Base-by-base conservation (phyloP, 768 basidiomycete genomes). In the Rhodotorula sphaerocarpa region DNA sequence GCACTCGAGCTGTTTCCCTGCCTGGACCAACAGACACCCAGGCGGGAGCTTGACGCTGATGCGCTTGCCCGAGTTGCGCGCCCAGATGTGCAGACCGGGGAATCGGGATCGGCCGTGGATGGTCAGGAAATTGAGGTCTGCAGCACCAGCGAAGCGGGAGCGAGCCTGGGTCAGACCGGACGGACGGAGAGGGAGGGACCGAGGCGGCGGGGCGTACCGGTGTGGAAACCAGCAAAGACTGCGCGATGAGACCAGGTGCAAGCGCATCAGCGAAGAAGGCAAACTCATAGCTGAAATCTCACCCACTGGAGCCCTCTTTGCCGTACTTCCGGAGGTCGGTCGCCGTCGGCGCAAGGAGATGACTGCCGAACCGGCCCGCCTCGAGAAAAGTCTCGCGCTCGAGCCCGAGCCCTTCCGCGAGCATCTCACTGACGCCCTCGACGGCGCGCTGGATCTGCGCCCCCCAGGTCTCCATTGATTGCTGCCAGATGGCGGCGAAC, bases 1-100 rank as follows among this genome's bases (percentile, higher is more conserved):
- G 75, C 89, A 88, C 73, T 95, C 92, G 16, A 97, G 81, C 73
- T 97, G 92, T 75, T 91, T 93, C 44, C 92, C 92, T 3, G 91
- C 91, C 75, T 97, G 92, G 2, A 97, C 89, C 20, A 97, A 82
- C 39, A 97, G 80, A 73, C 85, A 84, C 44, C 84, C 87, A 1
- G 81, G 79, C 1, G 91, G 91, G 53, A 97, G 89, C 72, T 81
- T 83, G 48, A 95, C 91, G 3, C 85, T 79, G 63, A 96, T 88
- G 20, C 88, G 84, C 74, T 87, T 90, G 34, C 92, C 92, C 0
- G 86, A 85, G 72, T 96, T 95, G 42, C 92, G 82, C 20, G 90
- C 92, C 92, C 92, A 95, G 55, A 96, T 87, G 74, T 95, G 82
- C 28, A 95, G 79, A 31, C 88, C 90, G 0, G 90, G 88, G 75